Evolutionary conservation across 116 monocot species (phyloP), one percentile per base, ranked within the genome.

Genomic region (Cymodocea nodosa): DNA sequence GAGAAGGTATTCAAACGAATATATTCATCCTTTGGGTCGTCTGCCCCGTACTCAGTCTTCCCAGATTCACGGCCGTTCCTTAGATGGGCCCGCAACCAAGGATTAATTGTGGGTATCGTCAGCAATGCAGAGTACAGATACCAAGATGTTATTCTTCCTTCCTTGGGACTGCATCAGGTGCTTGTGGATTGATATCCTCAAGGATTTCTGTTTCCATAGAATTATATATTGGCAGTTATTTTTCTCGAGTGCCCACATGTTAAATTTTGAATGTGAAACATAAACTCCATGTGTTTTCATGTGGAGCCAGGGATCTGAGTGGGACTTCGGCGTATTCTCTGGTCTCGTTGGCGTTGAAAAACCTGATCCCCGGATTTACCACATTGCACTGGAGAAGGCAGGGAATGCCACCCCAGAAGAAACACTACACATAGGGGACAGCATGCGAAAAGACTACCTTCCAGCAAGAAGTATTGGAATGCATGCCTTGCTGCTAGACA

Each of bases 281-380:
- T 16, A n/a, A 14, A 36, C 62, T 62, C 16, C n/a, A 39, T 62
- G 3, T 56, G 18, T 56, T 58, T 67, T 30, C 35, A 10, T 50
- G 16, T 40, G 50, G 16, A 24, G 5, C 23, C 81, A 94, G 94
- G 87, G 87, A 56, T 87, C 89, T 3, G 98, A 98, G 68, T 98
- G 98, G 98, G 98, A 92, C 82, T 98, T 98, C 50, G 98, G 89
- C 13, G 92, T 98, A 19, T 92, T 98, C 80, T 98, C 97, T 3
- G 97, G 97, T 36, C 19, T 86, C 0, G 82, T 84, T 12, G 98
- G 98, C 6, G 58, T 98, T 0, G 92, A 92, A 68, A 98, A 98
- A 52, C 98, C 98, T 1, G 75, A 98, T 50, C 88, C 83, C 2
- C 80, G 52, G 52, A 92, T 98, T 3, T 98, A 92, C 35, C 61